Evolutionary conservation across 495 filamentous ascomycete genomes (phyloP).

Genomic region (Aspergillus egyptiacus): DNA sequence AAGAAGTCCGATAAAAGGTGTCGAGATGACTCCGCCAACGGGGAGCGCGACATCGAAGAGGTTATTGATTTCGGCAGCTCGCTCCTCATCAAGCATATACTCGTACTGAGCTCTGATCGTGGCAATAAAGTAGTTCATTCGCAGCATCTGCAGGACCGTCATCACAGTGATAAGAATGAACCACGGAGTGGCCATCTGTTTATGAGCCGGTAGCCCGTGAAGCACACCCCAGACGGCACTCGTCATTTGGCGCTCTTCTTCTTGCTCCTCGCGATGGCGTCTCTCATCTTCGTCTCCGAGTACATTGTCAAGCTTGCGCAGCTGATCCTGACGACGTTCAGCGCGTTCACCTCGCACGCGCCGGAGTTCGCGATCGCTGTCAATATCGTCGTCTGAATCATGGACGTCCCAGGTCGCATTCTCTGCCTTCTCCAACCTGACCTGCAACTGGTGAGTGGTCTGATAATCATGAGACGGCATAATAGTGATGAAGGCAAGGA

Average conservation of each 20-base stretch:
- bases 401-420: conserved; percentile 45
- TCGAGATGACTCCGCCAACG: conserved; percentile 71
- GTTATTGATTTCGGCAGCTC: conserved; percentile 65
- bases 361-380: conserved; percentile 38
- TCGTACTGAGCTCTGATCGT: conserved; percentile 83
- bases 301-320: conserved; percentile 62
- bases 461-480: conserved; percentile 61
- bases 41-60: conserved; percentile 93
- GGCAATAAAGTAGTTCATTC: conserved; percentile 97
- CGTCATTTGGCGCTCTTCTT: conserved; percentile 47
- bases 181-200: conserved; percentile 82
- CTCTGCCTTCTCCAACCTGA: conserved; percentile 56
- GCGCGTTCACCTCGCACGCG: conserved; percentile 53
- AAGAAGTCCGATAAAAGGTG: conserved; percentile 79
- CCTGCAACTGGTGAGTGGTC: conserved; percentile 51
- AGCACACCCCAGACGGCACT: conserved; percentile 71
- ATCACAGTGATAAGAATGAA: conserved; percentile 87
- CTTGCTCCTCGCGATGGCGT: conserved; percentile 42
- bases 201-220: conserved; percentile 62
- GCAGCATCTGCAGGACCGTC: conserved; percentile 90
- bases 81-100: conserved; percentile 58
- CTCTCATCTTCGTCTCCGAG: conserved; percentile 53
- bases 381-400: conserved; percentile 53
- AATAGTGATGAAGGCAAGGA: conserved; percentile 50
- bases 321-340: conserved; percentile 54